Base-by-base conservation (phyloP, 805 yeast genomes). In the Metschnikowia aberdeeniae region DNA sequence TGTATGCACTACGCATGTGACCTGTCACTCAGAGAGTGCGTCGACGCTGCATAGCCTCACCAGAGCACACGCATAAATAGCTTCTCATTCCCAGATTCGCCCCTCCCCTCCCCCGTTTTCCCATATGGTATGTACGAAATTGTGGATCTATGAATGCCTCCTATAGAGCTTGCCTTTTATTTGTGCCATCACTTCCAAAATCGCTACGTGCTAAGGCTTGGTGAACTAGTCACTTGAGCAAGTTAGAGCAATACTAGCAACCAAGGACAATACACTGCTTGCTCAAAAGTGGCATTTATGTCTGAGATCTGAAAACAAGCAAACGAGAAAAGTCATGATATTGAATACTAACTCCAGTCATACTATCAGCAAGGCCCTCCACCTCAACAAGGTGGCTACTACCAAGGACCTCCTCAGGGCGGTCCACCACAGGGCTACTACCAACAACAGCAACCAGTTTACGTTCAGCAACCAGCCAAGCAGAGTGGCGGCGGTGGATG, bases 391-490 rank as follows among this genome's bases (percentile, higher is more conserved):
- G 49, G 49, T n/a, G 49, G 49, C 19, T 40, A 47, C 51, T 49
- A 49, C 24, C 55, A 50, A 44, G 59, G 60, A 29, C 56, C 57
- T 37, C 60, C 59, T 28, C 62, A 56, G 42, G 62, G 62, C 20
- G 61, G 61, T 24, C 60, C 56, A 13, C 62, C 47, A 20, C 61
- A 55, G 42, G 65, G 63, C 20, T 57, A 60, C 58, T 60, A 62
- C 51, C 68, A 62, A 46, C 67, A 62, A 45, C 68, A 54, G 19
- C 68, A 64, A 45, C 68, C 68, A 12, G 56, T 62, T 44, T 64
- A 64, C 49, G 60, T 58, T 9, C 66, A 61, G 43, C 67, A 63
- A 44, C 64, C 58, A 3, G 56, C 49, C n/a, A 43, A 45, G 9
- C 24, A 39, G 5, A 43, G 44, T 10, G 62, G 45, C 13, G 52